Base-by-base conservation (phyloP, 768 basidiomycete genomes). In the Cytidiella melzeri region DNA sequence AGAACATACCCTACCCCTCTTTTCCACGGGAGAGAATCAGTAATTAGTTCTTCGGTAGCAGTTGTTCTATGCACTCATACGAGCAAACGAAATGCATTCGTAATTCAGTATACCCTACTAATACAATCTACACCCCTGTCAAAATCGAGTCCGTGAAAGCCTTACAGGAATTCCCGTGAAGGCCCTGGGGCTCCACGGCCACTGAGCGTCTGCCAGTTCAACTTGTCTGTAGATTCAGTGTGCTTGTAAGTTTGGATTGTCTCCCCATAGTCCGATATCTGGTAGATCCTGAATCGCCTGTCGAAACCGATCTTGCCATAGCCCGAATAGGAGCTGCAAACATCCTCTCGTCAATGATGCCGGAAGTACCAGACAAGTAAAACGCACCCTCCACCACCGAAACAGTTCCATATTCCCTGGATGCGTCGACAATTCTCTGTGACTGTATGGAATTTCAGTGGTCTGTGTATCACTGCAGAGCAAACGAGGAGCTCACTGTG, bases 201-300 rank as follows among this genome's bases (percentile, higher is more conserved):
- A 9, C 13, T 30, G 9, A 46, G 30, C 5, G 30, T 28, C 19
- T 46, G 45, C 45, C 45, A 46, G 19, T 46, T n/a, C 27, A 46
- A 24, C 27, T 13, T 13, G 9, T 34, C 28, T 11, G 23, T 46
- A 13, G 30, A 18, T 30, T 46, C 45, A 5, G 45, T 46, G 20
- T 46, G 45, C 45, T 46, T 46, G 13, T 21, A 46, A 10, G 28
- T 46, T 2, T 28, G 27, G n/a, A 46, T 46, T 4, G 81, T 93
- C 74, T 98, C 95, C 40, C 95, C 95, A 58, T 77, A 97, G 53
- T 92, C 82, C 15, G 84, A 86, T 45, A 98, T 75, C 21, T 92
- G 81, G 65, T 85, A 98, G 40, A 97, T 71, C 6, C 95, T 75
- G 75, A 95, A 92, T 37, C 95, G 78, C 15, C 94, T 81, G 65